Evolutionary conservation across 2,329 filamentous ascomycete species (phyloP), one percentile per base, ranked within the genome.

Genomic region (Microsporum canis): DNA sequence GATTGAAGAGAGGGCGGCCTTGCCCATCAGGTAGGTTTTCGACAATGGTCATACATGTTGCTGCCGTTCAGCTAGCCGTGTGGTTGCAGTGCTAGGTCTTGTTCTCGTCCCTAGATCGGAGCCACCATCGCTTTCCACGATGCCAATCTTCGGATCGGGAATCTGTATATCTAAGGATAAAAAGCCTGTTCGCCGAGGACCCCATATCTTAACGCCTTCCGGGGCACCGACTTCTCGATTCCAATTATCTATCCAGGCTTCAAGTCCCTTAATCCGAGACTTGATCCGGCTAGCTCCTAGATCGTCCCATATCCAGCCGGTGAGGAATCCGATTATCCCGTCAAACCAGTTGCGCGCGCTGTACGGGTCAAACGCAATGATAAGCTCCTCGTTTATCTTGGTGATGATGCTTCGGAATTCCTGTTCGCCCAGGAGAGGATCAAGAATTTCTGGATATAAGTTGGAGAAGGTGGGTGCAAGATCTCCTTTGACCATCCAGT

Each of bases 231-330:
- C 74, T 64, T 89, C 83, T 6, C 72, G 71, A 71, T 99, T 99
- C 91, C 92, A 96, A 62, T 84, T 81, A 65, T 95, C 88, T 60
- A 99, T 82, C 85, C 89, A 96, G 41, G 73, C 74, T 75, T 99
- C 94, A 17, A 96, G 76, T 7, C 77, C 80, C 60, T 80, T 82
- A 53, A 96, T 73, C 60, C 86, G 82, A 27, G 79, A 77, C 77
- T 97, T 97, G 62, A 88, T 82, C 6, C 82, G 84, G 2, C 88
- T 88, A 39, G 89, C 75, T 1, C 92, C 91, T 27, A 92, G 68
- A 71, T 97, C 92, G 62, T 99, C 94, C 90, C 91, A 97, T 38
- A 97, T 69, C 89, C 91, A 99, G 27, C 92, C 89, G 0, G 94
- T 97, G 38, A 91, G 75, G 3, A 95, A 78, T 1, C 92, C 91